Percentiles rank a stretch among this genome's conserved stretches.
Conservation (phyloP, 257 asterid genomes). For the Penstemon eatonii region DNA sequence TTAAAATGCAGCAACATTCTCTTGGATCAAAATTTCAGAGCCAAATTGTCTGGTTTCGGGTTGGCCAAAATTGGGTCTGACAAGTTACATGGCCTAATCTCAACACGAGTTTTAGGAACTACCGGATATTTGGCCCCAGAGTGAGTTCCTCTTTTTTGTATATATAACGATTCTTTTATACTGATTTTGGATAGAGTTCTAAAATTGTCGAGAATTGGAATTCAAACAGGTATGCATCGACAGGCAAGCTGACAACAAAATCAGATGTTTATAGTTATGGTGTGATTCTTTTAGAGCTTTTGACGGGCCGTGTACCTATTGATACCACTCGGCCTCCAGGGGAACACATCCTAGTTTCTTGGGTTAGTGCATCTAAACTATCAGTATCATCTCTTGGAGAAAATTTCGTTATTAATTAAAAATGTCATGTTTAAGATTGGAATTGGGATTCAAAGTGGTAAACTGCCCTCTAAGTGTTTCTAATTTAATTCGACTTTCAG, state of each 20-base stretch:
- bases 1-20: constrained; percentile 71
- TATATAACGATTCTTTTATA: not conserved
- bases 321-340: constrained; percentile 68
- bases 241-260: constrained; percentile 80
- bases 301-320: constrained; percentile 74
- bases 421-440: not conserved
- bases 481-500: constrained; percentile 30
- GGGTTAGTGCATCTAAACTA: constrained; percentile 48
- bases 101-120: constrained; percentile 80
- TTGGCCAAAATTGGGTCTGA: constrained; percentile 74
- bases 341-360: constrained; percentile 73
- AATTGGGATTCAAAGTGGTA: not conserved
- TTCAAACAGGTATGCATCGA: constrained; percentile 67
- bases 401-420: no score
- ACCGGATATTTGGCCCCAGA: constrained; percentile 89
- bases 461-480: not conserved
- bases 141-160: constrained; percentile 41
- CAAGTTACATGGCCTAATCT: constrained; percentile 67
- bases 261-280: constrained; percentile 87
- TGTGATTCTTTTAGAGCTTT: constrained; percentile 70
- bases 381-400: not conserved
- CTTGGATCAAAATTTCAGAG: constrained; percentile 56
- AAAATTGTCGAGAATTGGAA: not conserved
- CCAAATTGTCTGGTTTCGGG: constrained; percentile 77
- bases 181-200: not conserved